These are phyloP conservation scores for Excoecaria agallocha DNA, from an alignment of 345 rosid species.

Conservation along the genomic window DNA sequence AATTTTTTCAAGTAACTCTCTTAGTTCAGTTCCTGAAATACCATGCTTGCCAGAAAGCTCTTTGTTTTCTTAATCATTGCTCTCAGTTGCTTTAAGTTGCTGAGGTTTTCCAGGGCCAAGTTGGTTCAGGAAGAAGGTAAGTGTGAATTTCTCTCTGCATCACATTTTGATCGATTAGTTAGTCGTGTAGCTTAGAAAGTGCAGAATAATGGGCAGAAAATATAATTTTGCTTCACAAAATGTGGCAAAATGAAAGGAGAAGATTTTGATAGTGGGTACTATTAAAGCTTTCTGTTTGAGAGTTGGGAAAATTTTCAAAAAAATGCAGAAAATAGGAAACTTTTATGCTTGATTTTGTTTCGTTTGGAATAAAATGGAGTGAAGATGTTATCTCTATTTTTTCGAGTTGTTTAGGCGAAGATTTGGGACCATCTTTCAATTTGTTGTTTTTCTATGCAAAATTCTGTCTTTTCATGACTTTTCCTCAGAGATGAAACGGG, in stretches of 20 bases:
- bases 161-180: background rate
- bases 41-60: constrained; percentile 33
- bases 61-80: constrained; percentile 37
- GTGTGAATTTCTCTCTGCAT: background rate
- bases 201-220: constrained; percentile 6
- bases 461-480: background rate
- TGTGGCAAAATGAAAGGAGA: too few relatives aligned
- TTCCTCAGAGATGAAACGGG: background rate
- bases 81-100: constrained; percentile 40
- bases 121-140: constrained; percentile 59
- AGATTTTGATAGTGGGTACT: background rate
- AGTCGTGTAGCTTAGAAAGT: background rate
- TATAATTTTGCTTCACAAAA: background rate
- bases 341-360: background rate
- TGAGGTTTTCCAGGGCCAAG: constrained; percentile 37
- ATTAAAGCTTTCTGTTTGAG: background rate
- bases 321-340: constrained; percentile 1
- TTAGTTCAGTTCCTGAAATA: constrained; percentile 6
- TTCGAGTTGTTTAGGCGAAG: background rate
- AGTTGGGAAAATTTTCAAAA: background rate
- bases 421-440: constrained; percentile 1
- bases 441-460: background rate
- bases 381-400: background rate
- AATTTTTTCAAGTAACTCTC: background rate
- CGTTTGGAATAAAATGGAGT: background rate